These are phyloP conservation scores for Cyclanthera cordifolia DNA, from an alignment of 306 rosid genomes.

Conservation along the genomic window DNA sequence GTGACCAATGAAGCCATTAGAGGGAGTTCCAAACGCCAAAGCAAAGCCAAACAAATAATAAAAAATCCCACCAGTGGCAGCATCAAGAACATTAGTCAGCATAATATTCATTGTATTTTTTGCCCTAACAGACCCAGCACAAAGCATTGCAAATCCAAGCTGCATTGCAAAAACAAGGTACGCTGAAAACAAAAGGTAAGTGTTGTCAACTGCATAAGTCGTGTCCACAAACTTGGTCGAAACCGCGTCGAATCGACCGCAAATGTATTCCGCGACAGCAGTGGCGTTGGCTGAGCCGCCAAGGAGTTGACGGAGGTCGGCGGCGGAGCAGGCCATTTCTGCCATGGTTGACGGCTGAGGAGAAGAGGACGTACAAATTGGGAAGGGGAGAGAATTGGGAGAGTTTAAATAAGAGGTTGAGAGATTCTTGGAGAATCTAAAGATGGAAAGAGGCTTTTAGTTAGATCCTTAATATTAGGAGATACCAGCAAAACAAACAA, in stretches of 20 bases:
- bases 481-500: neutral
- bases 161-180: conserved; percentile 56
- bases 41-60: conserved; percentile 47
- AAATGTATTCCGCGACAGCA: conserved; percentile 36
- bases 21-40: conserved; percentile 36
- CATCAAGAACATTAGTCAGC: conserved; percentile 50
- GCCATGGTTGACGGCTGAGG: conserved; percentile 15
- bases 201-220: conserved; percentile 28
- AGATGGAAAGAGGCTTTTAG: too few species aligned
- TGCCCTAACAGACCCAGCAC: conserved; percentile 49
- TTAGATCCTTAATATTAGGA: neutral
- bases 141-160: conserved; percentile 50
- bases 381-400: neutral
- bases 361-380: too few species aligned
- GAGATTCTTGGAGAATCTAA: neutral
- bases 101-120: conserved; percentile 54
- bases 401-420: neutral
- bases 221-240: conserved; percentile 34
- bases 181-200: conserved; percentile 40
- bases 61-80: conserved; percentile 38
- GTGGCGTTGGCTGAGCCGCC: conserved; percentile 19
- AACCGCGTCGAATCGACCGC: conserved; percentile 26
- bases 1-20: conserved; percentile 36
- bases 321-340: conserved; percentile 28
- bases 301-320: conserved; percentile 31